Evolutionary conservation across 2,329 filamentous ascomycete species (phyloP).

Genomic region (Botrytis paeoniae): DNA sequence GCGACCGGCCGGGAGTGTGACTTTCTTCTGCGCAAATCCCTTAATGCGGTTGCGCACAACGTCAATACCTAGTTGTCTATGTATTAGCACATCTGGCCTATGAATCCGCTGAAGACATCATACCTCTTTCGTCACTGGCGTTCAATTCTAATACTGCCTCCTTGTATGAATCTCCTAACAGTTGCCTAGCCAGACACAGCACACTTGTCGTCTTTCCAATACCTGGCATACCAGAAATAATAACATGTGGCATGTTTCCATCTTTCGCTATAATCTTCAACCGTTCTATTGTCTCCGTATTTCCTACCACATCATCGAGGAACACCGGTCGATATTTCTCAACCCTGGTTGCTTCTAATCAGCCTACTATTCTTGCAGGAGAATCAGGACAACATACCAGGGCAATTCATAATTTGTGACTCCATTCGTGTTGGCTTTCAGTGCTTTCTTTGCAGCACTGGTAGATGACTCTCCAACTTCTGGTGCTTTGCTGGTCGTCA

Average conservation of each 20-base stretch:
- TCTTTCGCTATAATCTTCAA: conserved; percentile 98
- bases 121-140: conserved; percentile 88
- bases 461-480: conserved; percentile 57
- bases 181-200: conserved; percentile 84
- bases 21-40: conserved; percentile 98
- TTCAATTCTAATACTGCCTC: conserved; percentile 96
- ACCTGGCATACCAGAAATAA: conserved; percentile 98
- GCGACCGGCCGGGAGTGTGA: conserved; percentile 82
- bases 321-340: conserved; percentile 96
- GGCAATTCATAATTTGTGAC: conserved; percentile 69
- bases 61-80: conserved; percentile 67
- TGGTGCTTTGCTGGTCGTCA: conserved; percentile 34
- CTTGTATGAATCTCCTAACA: conserved; percentile 92
- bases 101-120: neutral
- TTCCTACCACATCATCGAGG: conserved; percentile 95
- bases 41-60: conserved; percentile 97
- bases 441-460: conserved; percentile 55
- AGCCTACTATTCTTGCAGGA: neutral
- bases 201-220: conserved; percentile 98
- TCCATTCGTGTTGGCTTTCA: conserved; percentile 50
- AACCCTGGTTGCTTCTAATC: conserved; percentile 60
- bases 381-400: conserved; percentile 54
- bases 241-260: conserved; percentile 98
- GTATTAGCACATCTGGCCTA: conserved; percentile 5
- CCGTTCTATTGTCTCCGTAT: conserved; percentile 95